Evolutionary conservation across 106 monocot species (phyloP).

Genomic region (Acorus gramineus): DNA sequence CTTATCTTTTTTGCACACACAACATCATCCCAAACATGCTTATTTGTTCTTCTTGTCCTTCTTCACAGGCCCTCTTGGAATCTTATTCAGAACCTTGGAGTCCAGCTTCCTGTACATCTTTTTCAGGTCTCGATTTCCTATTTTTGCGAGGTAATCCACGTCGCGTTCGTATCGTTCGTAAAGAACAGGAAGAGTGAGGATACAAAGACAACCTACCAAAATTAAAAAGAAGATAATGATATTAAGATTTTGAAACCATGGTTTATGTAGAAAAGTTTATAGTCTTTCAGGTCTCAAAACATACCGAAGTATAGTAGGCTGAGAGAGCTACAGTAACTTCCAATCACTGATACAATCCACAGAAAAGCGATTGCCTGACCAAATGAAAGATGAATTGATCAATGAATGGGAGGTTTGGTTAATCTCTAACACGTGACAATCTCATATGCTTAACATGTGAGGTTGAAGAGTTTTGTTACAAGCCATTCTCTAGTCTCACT

Average conservation of each 20-base stretch:
- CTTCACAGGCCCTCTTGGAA: slow-evolving; percentile 28
- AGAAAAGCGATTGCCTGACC: slow-evolving; percentile 34
- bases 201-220: slow-evolving; percentile 4
- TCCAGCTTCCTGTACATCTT: slow-evolving; percentile 18
- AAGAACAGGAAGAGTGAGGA: slow-evolving; percentile 18
- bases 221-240: neutral
- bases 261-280: neutral
- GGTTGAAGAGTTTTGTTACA: too few species aligned
- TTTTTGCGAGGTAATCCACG: slow-evolving; percentile 16
- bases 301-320: slow-evolving; percentile 49
- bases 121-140: slow-evolving; percentile 14
- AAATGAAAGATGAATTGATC: neutral
- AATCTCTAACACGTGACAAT: too few species aligned
- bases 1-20: too few species aligned
- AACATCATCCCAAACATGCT: neutral
- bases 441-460: too few species aligned
- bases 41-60: slow-evolving; percentile 12
- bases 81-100: slow-evolving; percentile 23
- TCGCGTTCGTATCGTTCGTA: slow-evolving; percentile 40
- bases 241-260: neutral
- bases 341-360: slow-evolving; percentile 50
- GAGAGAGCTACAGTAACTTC: slow-evolving; percentile 34
- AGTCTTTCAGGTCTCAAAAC: slow-evolving; percentile 4
- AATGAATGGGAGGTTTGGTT: too few species aligned
- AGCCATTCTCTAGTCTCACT: too few species aligned